Evolutionary conservation across 257 asterid genomes (phyloP).

Genomic region (Misopates orontium): DNA sequence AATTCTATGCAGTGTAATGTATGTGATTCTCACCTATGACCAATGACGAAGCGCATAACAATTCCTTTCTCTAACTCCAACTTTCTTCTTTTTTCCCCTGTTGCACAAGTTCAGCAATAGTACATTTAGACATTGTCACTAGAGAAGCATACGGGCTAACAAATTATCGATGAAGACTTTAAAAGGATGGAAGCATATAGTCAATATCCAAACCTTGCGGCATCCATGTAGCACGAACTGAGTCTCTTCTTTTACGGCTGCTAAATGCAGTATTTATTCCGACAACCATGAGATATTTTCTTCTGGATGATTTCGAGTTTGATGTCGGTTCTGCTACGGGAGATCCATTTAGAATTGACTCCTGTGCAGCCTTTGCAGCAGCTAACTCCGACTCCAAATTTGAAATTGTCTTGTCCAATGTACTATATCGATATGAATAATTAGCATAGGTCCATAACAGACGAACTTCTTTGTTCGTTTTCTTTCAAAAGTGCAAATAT

Average conservation of each 20-base stretch:
- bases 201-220: slow-evolving; percentile 55
- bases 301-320: slow-evolving; percentile 32
- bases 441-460: neutral
- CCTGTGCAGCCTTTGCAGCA: slow-evolving; percentile 59
- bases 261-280: slow-evolving; percentile 78
- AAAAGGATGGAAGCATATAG: no score
- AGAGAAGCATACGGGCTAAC: slow-evolving; percentile 26
- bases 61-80: slow-evolving; percentile 71
- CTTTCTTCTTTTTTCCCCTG: slow-evolving; percentile 60
- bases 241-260: slow-evolving; percentile 76
- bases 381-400: slow-evolving; percentile 70
- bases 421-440: slow-evolving; percentile 33
- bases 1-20: slow-evolving; percentile 15
- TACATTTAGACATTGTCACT: slow-evolving; percentile 19
- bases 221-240: slow-evolving; percentile 74
- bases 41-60: slow-evolving; percentile 68
- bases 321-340: slow-evolving; percentile 37
- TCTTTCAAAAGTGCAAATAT: neutral
- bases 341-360: slow-evolving; percentile 38
- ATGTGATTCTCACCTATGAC: slow-evolving; percentile 52
- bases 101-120: slow-evolving; percentile 17
- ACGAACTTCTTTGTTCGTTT: no score
- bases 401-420: slow-evolving; percentile 63
- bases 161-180: no score
- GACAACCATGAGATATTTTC: slow-evolving; percentile 72